Evolutionary conservation across 345 rosid genomes (phyloP), one percentile per base, ranked within the genome.

Genomic region (Syzygium oleosum): DNA sequence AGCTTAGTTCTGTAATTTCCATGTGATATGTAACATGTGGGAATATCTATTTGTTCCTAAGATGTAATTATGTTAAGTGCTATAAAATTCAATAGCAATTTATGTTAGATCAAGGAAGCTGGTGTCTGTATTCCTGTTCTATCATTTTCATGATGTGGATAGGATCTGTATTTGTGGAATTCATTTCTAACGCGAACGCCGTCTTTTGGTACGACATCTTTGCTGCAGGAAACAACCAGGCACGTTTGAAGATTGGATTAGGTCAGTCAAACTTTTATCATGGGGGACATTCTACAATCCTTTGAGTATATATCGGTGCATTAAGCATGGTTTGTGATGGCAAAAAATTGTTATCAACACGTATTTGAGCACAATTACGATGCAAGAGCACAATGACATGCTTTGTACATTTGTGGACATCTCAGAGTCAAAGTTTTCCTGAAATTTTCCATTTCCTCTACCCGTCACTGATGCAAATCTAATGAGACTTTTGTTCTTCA

Each of bases 191-290:
- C 15, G 1, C 31, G 12, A 38, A 27, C 1, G 27, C 55, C 31
- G 29, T 22, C 29, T 16, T 14, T 7, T 5, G 15, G 17, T 21
- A 41, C 41, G 11, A 63, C 58, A 43, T 84, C 43, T 49, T 52
- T 79, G 53, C 88, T 87, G 87, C 91, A 92, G 95, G 88, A 84
- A 5, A 84, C 10, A 31, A 49, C 12, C n/a, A 55, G 3, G 21
- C 10, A 83, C 12, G 13, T 56, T 5, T 88, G 89, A 61, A 83
- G 90, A 68, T 92, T 7, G 92, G 90, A 88, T 79, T 92, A 85
- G 94, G 95, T 92, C 90, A 84, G 54, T 23, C 52, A 13, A 34
- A 86, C 21, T 4, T 19, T 77, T 53, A 15, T 65, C 77, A 6
- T 29, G 41, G 85, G 9, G 12, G 56, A 84, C 52, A 51, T 2